Base-by-base conservation (phyloP, 768 basidiomycete genomes). In the Sutorius australiensis region DNA sequence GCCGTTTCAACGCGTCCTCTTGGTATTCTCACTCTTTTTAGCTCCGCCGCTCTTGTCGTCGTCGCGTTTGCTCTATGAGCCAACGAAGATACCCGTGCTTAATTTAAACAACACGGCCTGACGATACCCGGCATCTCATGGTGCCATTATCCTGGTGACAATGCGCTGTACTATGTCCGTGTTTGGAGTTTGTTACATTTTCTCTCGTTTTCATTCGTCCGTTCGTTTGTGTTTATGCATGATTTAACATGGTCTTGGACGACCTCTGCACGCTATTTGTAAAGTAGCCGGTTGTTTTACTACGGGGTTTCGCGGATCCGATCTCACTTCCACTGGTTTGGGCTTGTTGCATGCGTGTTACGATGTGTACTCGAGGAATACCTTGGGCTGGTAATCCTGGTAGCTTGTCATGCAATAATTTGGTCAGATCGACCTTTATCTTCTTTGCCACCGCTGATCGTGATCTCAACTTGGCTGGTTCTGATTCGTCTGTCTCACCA, bases 91-190 rank as follows among this genome's bases (percentile, higher is more conserved):
- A 48, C 46, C 51, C 52, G 46, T 40, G 39, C 16, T 31, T 52
- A 54, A 48, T 55, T 77, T 68, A 77, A 54, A 74, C 71, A 42
- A 67, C 80, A 52, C 62, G 51, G 24, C 55, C 61, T 40, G 72
- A 76, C 27, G 60, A 59, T 61, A 58, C 71, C 77, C 60, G 38
- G 75, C 59, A 48, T 68, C 48, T 49, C 47, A 31, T 46, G 38
- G 36, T 51, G 53, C 36, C 31, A 19, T 21, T 46, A 50, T 65
- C 66, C 68, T 61, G 58, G 68, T 31, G 64, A 72, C 60, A 40
- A 43, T 38, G 21, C 34, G 14, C 36, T 45, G 37, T 46, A 9
- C 34, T 13, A 21, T 49, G 33, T 30, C 42, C 16, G 11, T 31
- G 14, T 30, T 43, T 14, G 58, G 55, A 57, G 60, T 64, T 56